Percentiles rank a stretch among this genome's conserved stretches.
Evolutionary conservation across 306 rosid species (phyloP).

Genomic region (Cucurbita moschata): DNA sequence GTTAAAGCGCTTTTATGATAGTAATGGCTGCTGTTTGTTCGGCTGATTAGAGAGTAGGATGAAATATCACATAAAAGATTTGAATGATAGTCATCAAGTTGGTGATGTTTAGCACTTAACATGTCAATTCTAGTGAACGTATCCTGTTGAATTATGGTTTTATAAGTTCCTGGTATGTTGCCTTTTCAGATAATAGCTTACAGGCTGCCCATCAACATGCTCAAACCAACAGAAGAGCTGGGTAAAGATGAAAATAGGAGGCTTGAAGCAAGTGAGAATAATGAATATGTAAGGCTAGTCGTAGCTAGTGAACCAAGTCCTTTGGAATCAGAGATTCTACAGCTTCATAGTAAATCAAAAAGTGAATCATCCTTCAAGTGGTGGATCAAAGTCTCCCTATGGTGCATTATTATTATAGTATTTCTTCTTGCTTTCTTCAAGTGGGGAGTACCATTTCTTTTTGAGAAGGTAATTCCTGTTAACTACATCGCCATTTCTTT

Average conservation of each 20-base stretch:
- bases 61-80: not conserved
- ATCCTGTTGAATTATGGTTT: not conserved
- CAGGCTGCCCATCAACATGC: constrained; percentile 30
- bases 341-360: constrained; percentile 41
- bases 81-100: no score
- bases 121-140: not conserved
- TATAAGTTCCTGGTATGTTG: not conserved
- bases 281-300: constrained; percentile 74
- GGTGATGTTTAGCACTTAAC: not conserved
- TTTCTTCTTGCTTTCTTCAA: constrained; percentile 33
- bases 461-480: constrained; percentile 48
- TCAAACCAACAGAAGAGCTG: constrained; percentile 34
- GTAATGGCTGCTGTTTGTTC: not conserved
- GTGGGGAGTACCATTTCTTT: constrained; percentile 81
- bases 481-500: not conserved
- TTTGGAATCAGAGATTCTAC: constrained; percentile 35
- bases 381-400: constrained; percentile 55
- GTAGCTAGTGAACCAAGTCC: constrained; percentile 47
- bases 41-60: not conserved
- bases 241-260: constrained; percentile 32
- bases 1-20: not conserved
- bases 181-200: not conserved
- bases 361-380: constrained; percentile 30
- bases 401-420: constrained; percentile 31
- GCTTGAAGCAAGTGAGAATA: constrained; percentile 41